Conservation (phyloP, 441 rosid species). For the Theobroma grandiflorum region DNA sequence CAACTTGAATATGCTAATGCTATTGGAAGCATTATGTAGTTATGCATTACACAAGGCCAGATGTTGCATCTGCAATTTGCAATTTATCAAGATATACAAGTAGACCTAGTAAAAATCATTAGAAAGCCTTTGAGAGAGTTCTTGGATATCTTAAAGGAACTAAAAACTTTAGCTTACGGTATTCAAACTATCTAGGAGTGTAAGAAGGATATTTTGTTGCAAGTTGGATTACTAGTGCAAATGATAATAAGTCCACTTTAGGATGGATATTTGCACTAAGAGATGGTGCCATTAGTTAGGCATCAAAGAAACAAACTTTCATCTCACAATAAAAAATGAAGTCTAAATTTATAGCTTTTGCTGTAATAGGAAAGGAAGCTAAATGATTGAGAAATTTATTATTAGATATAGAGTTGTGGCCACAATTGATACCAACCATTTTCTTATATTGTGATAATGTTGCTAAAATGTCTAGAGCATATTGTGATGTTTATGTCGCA, state of each 20-base stretch:
- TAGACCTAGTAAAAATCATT: no score
- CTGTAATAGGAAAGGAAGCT: background rate
- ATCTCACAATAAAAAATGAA: background rate
- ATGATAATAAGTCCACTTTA: background rate
- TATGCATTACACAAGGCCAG: background rate
- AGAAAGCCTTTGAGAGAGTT: no score
- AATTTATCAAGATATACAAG: background rate
- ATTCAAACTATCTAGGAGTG: no score
- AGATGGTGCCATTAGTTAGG: background rate
- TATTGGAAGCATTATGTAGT: background rate
- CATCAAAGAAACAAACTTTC: background rate
- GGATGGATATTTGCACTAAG: background rate
- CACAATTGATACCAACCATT: background rate
- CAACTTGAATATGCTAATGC: background rate
- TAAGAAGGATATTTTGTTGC: background rate
- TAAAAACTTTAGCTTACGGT: no score
- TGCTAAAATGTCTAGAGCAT: background rate
- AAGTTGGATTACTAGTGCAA: background rate
- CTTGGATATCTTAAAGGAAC: no score
- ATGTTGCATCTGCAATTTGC: background rate
- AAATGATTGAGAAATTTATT: background rate
- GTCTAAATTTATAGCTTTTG: background rate
- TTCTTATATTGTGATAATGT: background rate
- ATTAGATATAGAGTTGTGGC: background rate
- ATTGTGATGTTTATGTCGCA: background rate